These are phyloP conservation scores for Rhodotorula sp. DNA, from an alignment of 1,284 basidiomycete genomes.

Conservation along the genomic window DNA sequence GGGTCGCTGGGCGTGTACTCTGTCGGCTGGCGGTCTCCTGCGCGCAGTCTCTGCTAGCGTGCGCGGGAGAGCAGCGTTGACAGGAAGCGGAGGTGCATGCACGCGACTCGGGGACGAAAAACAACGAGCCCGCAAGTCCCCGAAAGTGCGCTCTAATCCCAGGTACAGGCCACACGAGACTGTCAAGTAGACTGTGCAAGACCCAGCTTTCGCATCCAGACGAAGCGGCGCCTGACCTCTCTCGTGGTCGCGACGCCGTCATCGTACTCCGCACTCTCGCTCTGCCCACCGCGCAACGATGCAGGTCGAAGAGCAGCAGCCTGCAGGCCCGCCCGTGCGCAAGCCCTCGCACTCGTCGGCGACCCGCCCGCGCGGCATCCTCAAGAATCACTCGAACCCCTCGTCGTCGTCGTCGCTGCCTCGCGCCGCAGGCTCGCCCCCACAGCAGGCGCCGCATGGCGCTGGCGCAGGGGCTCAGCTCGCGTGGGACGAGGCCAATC, in stretches of 20 bases:
- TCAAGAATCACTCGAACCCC: constrained; percentile 37
- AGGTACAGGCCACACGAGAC: too few relatives aligned
- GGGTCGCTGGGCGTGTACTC: too few relatives aligned
- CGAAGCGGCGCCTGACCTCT: too few relatives aligned
- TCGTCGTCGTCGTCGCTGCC: constrained; percentile 1
- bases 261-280: not conserved
- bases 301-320: constrained; percentile 1
- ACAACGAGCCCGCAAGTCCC: not conserved
- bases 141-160: too few relatives aligned
- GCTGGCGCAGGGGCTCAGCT: not conserved
- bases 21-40: too few relatives aligned
- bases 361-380: constrained; percentile 39
- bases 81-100: not conserved
- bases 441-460: not conserved
- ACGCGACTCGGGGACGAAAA: not conserved
- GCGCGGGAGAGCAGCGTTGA: not conserved
- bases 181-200: too few relatives aligned
- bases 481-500: constrained; percentile 46
- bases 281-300: not conserved
- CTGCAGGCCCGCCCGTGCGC: constrained; percentile 1
- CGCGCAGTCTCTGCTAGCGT: too few relatives aligned
- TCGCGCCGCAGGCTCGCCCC: not conserved
- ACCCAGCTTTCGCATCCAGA: too few relatives aligned
- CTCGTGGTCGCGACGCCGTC: too few relatives aligned
- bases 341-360: constrained; percentile 11